Percentiles rank a stretch among this genome's conserved stretches.
Conservation (phyloP, 2,329 filamentous ascomycete species). For the Pestalotiopsis sp. region DNA sequence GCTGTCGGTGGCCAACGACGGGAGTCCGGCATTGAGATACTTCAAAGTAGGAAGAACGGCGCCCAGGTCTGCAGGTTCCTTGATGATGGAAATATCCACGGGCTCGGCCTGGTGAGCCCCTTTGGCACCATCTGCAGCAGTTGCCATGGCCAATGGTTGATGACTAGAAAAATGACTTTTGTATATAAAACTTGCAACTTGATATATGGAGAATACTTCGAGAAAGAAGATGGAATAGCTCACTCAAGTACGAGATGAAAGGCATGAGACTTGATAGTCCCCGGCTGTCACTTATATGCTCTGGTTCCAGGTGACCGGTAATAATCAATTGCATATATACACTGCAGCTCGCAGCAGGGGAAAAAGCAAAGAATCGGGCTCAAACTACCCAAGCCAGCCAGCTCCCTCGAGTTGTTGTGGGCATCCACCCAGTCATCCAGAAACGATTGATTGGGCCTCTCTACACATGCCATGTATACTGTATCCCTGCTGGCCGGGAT, state of each 20-base stretch:
- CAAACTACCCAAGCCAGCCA: neutral
- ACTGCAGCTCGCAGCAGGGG: neutral
- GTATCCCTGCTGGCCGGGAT: neutral
- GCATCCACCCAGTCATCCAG: neutral
- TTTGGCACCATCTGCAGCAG: neutral
- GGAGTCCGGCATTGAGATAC: neutral
- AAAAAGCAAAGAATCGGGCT: neutral
- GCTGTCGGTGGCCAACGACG: neutral
- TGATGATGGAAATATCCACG: neutral
- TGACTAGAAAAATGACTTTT: neutral
- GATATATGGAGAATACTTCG: neutral
- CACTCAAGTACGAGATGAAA: neutral
- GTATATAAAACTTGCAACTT: neutral
- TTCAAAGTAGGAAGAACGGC: slow-evolving; percentile 2
- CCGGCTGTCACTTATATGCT: neutral
- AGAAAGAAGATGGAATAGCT: neutral
- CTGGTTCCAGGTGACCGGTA: neutral
- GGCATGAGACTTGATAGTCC: neutral
- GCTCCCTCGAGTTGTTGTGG: neutral
- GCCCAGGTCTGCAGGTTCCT: neutral
- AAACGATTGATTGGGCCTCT: neutral
- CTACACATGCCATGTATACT: neutral
- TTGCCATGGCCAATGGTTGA: neutral
- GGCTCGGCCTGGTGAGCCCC: neutral
- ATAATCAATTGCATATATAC: neutral